These are phyloP conservation scores for Fusarium papillatum DNA, from an alignment of 2,329 filamentous ascomycete species.

Conservation along the genomic window DNA sequence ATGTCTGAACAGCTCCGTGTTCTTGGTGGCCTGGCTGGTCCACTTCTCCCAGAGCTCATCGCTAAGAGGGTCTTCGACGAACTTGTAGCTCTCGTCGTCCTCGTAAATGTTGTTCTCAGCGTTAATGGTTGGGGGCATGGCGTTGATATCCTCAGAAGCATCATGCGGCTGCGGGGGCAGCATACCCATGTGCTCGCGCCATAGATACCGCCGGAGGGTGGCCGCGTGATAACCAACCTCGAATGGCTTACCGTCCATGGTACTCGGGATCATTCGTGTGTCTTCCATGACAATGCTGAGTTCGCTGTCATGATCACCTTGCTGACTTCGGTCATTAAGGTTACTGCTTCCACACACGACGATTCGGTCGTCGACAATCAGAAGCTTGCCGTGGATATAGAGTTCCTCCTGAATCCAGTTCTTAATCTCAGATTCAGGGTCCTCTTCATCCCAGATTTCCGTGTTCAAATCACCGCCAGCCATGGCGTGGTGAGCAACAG, in stretches of 20 bases:
- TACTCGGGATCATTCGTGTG: constrained; percentile 75
- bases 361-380: constrained; percentile 89
- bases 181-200: constrained; percentile 92
- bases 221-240: constrained; percentile 86
- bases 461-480: constrained; percentile 72
- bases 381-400: constrained; percentile 93
- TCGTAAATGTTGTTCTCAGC: constrained; percentile 75
- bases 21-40: constrained; percentile 76
- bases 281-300: constrained; percentile 93
- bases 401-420: constrained; percentile 97
- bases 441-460: constrained; percentile 81
- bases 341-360: constrained; percentile 92
- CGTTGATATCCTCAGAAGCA: constrained; percentile 77
- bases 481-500: constrained; percentile 87
- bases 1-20: constrained; percentile 83
- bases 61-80: constrained; percentile 79
- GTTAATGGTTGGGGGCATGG: constrained; percentile 76
- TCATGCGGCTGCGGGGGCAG: constrained; percentile 80
- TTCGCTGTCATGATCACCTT: constrained; percentile 92
- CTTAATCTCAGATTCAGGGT: constrained; percentile 81
- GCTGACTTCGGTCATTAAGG: constrained; percentile 90
- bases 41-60: constrained; percentile 78
- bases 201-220: constrained; percentile 84
- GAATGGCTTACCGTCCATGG: constrained; percentile 84
- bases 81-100: constrained; percentile 71